phyloP scores from a whole-genome alignment of 2,329 filamentous ascomycete genomes.

The Colletotrichum sp. region DNA sequence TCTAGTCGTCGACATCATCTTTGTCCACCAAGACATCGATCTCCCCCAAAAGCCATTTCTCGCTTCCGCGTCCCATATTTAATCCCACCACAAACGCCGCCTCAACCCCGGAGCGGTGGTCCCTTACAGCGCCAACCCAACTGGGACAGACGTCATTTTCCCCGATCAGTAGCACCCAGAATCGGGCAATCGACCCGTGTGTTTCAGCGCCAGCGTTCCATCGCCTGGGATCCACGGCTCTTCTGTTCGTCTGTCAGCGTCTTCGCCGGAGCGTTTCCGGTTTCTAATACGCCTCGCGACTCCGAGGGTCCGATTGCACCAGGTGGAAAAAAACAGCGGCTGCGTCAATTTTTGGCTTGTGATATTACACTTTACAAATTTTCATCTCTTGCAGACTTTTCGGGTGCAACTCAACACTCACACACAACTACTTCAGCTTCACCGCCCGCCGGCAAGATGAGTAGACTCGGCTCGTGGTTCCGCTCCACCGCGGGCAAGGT shows the following conservation, averaged over 20 bases:
- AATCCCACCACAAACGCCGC: neutral
- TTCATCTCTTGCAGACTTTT: neutral
- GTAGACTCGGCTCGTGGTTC: slow-evolving; percentile 57
- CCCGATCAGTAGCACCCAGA: neutral
- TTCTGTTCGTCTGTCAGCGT: slow-evolving; percentile 5
- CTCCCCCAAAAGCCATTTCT: neutral
- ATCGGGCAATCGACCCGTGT: slow-evolving; percentile 2
- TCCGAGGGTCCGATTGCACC: neutral
- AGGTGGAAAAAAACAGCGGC: neutral
- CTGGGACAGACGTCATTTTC: slow-evolving; percentile 10
- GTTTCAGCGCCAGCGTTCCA: slow-evolving; percentile 12
- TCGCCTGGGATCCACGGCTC: slow-evolving; percentile 6
- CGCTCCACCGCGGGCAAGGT: slow-evolving; percentile 43
- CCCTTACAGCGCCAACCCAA: neutral
- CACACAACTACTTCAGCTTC: neutral
- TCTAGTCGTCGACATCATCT: neutral
- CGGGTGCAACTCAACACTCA: neutral
- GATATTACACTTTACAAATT: neutral
- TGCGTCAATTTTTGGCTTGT: neutral
- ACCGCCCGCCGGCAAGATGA: slow-evolving; percentile 38
- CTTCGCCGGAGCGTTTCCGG: slow-evolving; percentile 16
- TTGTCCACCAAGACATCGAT: neutral
- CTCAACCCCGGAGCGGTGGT: neutral
- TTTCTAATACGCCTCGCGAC: neutral
- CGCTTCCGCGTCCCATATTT: slow-evolving; percentile 10